Evolutionary conservation across 352 stramenopile species (phyloP), one percentile per base, ranked within the genome.

Genomic region (Phytophthora colocasiae): DNA sequence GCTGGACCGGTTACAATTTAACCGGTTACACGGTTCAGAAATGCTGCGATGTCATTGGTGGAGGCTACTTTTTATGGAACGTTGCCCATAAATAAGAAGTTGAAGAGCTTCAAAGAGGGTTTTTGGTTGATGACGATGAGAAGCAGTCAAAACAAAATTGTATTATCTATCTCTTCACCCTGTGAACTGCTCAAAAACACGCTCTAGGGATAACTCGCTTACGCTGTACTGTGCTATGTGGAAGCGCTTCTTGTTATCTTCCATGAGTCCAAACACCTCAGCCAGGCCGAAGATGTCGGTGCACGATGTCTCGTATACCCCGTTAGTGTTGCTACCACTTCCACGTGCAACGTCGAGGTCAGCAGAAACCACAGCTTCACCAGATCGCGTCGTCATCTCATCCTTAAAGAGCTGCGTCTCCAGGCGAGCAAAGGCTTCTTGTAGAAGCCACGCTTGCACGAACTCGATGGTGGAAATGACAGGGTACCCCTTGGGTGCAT

Each of bases 141-240:
- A 34, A 34, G 29, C 6, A 11, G 31, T 34, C 31, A 36, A 36
- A 36, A 36, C 31, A 36, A 36, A 36, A 14, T 36, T 8, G 12
- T 52, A 52, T 54, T 54, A 59, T n/a, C 31, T 31, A 46, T 4
- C 11, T 4, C 14, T 24, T 58, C 41, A 80, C 27, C 67, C 89
- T 43, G 91, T 93, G 56, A 98, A 97, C 59, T 96, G 80, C 71
- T 98, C 95, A 69, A 98, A 98, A 14, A 98, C 90, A 19, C 91
- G 87, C 73, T 98, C 95, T 1, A 98, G 80, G 1, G 92, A 96
- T 38, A 96, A 75, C 61, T 98, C 92, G 40, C 86, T 96, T 32
- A 98, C 78, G 59, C 78, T 96, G 73, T 98, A 98, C 51, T 96
- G 89, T 50, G 85, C 71, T 47, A 98, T 91, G 11, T 70, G 45